These are phyloP conservation scores for Colletotrichum filicis DNA, from an alignment of 2,329 filamentous ascomycete genomes.

Conservation along the genomic window DNA sequence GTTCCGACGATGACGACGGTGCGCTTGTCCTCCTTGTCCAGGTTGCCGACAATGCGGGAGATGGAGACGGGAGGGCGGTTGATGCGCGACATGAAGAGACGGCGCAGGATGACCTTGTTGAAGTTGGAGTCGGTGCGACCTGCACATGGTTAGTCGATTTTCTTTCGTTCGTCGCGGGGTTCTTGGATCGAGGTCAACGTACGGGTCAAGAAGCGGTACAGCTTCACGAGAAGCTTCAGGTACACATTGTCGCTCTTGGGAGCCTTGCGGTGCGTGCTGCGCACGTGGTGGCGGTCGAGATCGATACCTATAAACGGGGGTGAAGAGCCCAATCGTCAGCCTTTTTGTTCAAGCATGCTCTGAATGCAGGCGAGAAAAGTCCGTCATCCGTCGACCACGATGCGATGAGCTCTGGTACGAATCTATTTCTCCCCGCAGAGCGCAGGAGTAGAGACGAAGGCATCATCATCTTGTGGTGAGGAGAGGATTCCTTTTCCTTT, in stretches of 20 bases:
- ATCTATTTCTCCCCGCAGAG: background rate
- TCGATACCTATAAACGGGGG: slow-evolving; percentile 71
- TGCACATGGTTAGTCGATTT: slow-evolving; percentile 46
- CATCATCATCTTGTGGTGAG: slow-evolving; percentile 26
- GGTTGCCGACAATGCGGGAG: slow-evolving; percentile 84
- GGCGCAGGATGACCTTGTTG: slow-evolving; percentile 98
- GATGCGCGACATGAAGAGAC: slow-evolving; percentile 98
- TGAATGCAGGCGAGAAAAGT: slow-evolving; percentile 46
- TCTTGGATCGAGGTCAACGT: slow-evolving; percentile 56
- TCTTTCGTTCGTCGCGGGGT: background rate
- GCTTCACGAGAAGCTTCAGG: slow-evolving; percentile 96
- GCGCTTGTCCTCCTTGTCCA: slow-evolving; percentile 77
- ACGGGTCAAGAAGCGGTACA: slow-evolving; percentile 97
- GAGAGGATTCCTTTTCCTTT: slow-evolving; percentile 37
- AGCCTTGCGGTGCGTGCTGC: slow-evolving; percentile 85
- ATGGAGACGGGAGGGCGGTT: slow-evolving; percentile 96
- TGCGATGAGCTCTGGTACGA: background rate
- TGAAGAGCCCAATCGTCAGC: slow-evolving; percentile 66
- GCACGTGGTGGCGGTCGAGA: slow-evolving; percentile 77
- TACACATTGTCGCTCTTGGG: slow-evolving; percentile 99
- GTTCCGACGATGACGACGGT: slow-evolving; percentile 95
- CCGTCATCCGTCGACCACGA: slow-evolving; percentile 25
- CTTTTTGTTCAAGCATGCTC: slow-evolving; percentile 74
- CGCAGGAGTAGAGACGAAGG: slow-evolving; percentile 5
- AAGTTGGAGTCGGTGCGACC: slow-evolving; percentile 96